phyloP scores from a whole-genome alignment of 345 rosid genomes.

The Boechera stricta region DNA sequence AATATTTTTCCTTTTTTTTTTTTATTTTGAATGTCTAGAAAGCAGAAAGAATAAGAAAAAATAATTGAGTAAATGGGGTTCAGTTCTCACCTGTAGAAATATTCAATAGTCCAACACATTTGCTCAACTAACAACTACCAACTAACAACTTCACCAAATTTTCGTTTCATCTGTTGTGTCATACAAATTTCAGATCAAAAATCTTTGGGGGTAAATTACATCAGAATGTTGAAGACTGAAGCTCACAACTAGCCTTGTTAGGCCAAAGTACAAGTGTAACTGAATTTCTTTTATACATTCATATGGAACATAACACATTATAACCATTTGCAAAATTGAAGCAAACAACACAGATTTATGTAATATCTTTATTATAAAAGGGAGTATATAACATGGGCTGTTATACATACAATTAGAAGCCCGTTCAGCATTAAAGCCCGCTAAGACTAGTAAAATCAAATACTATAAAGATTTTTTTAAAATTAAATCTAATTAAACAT shows the following conservation, averaged over 20 bases:
- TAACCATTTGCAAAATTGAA: constrained; percentile 1
- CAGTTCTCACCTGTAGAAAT: constrained; percentile 23
- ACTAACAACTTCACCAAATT: constrained; percentile 31
- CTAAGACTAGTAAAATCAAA: neutral
- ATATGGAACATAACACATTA: neutral
- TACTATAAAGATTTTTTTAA: neutral
- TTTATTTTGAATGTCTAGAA: neutral
- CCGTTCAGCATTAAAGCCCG: neutral
- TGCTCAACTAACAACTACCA: constrained; percentile 43
- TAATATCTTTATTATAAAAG: neutral
- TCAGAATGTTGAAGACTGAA: neutral
- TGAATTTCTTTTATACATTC: neutral
- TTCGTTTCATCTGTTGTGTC: neutral
- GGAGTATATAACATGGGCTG: neutral
- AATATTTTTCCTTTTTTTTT: neutral
- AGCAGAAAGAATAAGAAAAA: neutral
- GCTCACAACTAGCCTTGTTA: neutral
- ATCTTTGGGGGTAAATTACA: no score
- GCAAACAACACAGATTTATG: neutral
- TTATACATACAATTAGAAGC: neutral
- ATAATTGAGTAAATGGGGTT: neutral
- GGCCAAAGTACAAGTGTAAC: neutral
- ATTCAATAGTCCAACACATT: constrained; percentile 30
- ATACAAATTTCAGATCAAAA: neutral
- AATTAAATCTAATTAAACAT: neutral